Conservation (phyloP, 768 basidiomycete genomes). For the Leccinum disarticulatum region DNA sequence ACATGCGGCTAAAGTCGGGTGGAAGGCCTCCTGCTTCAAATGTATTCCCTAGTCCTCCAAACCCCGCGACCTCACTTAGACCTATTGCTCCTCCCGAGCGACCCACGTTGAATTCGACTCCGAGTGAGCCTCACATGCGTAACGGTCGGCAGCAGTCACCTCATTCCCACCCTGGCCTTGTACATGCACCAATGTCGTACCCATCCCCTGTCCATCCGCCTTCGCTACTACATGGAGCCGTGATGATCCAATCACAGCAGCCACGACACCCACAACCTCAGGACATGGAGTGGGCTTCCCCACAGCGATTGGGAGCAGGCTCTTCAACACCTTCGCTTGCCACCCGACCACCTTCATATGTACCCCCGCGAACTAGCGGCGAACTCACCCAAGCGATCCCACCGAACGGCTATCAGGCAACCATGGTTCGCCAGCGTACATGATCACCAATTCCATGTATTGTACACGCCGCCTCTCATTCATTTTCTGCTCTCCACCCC, state of each 20-base stretch:
- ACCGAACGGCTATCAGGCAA: conserved; percentile 44
- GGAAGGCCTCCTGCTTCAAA: conserved; percentile 46
- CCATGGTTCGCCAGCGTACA: conserved; percentile 52
- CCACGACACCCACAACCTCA: conserved; percentile 41
- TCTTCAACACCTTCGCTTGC: conserved; percentile 34
- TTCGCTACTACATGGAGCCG: conserved; percentile 45
- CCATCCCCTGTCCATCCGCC: conserved; percentile 44
- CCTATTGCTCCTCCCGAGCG: conserved; percentile 46
- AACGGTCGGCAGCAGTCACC: conserved; percentile 42
- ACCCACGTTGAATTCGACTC: conserved; percentile 40
- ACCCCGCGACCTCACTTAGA: conserved; percentile 18
- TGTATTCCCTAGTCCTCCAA: conserved; percentile 33
- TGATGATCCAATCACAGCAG: conserved; percentile 44
- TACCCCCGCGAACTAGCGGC: conserved; percentile 43
- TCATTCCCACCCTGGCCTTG: conserved; percentile 39
- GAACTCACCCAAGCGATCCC: conserved; percentile 43
- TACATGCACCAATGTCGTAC: conserved; percentile 46
- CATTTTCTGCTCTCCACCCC: conserved; percentile 27
- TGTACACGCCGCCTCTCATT: conserved; percentile 9
- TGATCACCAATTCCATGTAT: conserved; percentile 27
- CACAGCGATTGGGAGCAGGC: conserved; percentile 41
- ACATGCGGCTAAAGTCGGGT: conserved; percentile 67
- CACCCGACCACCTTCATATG: conserved; percentile 53
- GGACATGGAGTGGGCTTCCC: conserved; percentile 42
- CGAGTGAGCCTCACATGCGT: conserved; percentile 38